Evolutionary conservation across 1,284 basidiomycete species (phyloP).

Genomic region (Rhizopogon hawkerae): DNA sequence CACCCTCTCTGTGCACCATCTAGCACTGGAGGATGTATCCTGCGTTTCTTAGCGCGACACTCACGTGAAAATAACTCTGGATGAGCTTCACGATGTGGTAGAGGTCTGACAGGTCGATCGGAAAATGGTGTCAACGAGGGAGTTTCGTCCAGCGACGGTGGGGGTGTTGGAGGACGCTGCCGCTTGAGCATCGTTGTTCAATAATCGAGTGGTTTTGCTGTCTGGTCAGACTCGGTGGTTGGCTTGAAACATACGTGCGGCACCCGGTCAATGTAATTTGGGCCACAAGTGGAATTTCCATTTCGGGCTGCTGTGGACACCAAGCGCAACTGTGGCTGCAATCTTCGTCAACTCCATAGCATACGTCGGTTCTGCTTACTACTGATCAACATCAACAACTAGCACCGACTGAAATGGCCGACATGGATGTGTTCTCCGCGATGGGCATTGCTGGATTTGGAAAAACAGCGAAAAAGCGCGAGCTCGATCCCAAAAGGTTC

Average conservation of each 20-base stretch:
- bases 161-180: constrained; percentile 47
- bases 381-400: neutral
- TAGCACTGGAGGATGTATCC: constrained; percentile 38
- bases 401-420: constrained; percentile 36
- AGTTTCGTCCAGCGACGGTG: constrained; percentile 33
- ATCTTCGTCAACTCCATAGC: neutral
- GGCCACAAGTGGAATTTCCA: neutral
- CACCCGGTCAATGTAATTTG: too few relatives aligned
- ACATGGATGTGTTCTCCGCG: constrained; percentile 61
- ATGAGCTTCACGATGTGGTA: constrained; percentile 20
- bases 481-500: constrained; percentile 62
- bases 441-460: constrained; percentile 80
- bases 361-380: neutral
- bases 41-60: constrained; percentile 34
- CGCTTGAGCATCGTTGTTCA: constrained; percentile 54
- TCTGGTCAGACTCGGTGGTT: constrained; percentile 2
- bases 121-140: constrained; percentile 19
- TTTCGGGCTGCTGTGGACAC: neutral
- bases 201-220: neutral
- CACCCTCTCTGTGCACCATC: constrained; percentile 39
- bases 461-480: constrained; percentile 54
- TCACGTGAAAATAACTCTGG: constrained; percentile 6
- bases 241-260: neutral
- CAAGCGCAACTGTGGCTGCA: neutral
- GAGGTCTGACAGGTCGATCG: constrained; percentile 19